Conservation (phyloP, 73 alveolate species). For the Chromera velia region DNA sequence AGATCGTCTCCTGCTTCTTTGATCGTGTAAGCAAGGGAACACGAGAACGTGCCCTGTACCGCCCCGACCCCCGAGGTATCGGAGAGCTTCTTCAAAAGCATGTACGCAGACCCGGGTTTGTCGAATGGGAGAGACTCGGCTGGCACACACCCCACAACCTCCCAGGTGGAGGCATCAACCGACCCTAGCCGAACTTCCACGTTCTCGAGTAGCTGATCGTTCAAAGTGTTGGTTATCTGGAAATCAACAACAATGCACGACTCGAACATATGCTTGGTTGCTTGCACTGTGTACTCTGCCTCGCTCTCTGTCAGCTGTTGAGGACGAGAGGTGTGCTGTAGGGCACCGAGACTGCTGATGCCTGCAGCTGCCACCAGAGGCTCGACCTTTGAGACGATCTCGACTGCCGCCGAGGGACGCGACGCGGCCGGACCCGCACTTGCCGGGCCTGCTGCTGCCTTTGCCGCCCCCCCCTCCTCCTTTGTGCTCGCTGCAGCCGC, state of each 20-base stretch:
- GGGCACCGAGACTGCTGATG: no score
- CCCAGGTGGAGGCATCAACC: neutral
- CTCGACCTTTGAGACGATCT: no score
- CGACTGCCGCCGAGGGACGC: neutral
- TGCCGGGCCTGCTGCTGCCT: neutral
- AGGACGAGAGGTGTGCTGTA: constrained; percentile 35
- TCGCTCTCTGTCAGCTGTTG: constrained; percentile 13
- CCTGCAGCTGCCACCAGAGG: no score
- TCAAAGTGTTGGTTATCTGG: neutral
- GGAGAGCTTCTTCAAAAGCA: neutral
- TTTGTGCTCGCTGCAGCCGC: neutral
- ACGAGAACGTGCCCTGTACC: neutral
- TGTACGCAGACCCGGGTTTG: neutral
- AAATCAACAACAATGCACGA: neutral
- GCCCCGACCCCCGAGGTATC: neutral
- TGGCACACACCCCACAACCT: neutral
- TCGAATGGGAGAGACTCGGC: neutral
- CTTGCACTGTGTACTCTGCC: constrained; percentile 44
- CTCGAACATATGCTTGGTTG: constrained; percentile 21
- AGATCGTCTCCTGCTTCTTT: neutral
- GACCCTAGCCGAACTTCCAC: neutral
- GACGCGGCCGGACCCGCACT: neutral
- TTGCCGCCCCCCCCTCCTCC: neutral
- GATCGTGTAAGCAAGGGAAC: neutral
- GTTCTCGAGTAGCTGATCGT: neutral